These are phyloP conservation scores for Penicillium turbatum DNA, from an alignment of 495 filamentous ascomycete genomes.

Conservation along the genomic window DNA sequence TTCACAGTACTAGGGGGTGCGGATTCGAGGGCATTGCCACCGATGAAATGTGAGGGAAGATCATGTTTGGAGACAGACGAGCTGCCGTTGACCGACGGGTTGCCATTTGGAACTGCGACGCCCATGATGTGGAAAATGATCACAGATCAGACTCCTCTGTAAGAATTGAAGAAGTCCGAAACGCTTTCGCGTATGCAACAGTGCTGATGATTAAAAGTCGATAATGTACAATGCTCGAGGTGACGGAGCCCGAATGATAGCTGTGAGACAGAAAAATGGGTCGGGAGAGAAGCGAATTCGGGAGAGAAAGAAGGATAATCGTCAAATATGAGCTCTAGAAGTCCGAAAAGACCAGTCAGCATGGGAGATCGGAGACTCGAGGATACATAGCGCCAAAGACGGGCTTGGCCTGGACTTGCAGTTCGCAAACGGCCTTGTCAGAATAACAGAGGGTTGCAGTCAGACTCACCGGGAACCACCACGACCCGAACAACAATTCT, in stretches of 20 bases:
- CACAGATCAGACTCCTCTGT: conserved; percentile 20
- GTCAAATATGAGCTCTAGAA: conserved; percentile 7
- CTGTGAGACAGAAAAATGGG: neutral
- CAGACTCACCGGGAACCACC: conserved; percentile 20
- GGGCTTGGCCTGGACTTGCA: conserved; percentile 6
- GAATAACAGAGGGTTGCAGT: conserved; percentile 4
- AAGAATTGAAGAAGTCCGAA: neutral
- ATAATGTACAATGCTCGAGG: conserved; percentile 23
- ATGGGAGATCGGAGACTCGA: neutral
- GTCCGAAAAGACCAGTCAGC: conserved; percentile 13
- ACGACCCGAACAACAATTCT: conserved; percentile 10
- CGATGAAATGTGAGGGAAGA: conserved; percentile 88
- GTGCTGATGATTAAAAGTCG: conserved; percentile 11
- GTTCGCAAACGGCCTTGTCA: conserved; percentile 8
- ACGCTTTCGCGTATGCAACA: conserved; percentile 14
- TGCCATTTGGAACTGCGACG: conserved; percentile 35
- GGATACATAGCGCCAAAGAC: conserved; percentile 6
- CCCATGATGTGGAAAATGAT: conserved; percentile 37
- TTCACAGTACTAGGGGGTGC: conserved; percentile 78
- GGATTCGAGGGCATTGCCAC: conserved; percentile 78
- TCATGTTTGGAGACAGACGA: conserved; percentile 73
- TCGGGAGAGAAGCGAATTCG: neutral
- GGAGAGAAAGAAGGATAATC: neutral
- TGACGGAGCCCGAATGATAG: conserved; percentile 13
- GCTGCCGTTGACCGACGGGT: conserved; percentile 47